A percentile compares a stretch with the other conserved stretches of the same genome.
Conservation (phyloP, 2,329 filamentous ascomycete species). For the Beauveria bassiana region DNA sequence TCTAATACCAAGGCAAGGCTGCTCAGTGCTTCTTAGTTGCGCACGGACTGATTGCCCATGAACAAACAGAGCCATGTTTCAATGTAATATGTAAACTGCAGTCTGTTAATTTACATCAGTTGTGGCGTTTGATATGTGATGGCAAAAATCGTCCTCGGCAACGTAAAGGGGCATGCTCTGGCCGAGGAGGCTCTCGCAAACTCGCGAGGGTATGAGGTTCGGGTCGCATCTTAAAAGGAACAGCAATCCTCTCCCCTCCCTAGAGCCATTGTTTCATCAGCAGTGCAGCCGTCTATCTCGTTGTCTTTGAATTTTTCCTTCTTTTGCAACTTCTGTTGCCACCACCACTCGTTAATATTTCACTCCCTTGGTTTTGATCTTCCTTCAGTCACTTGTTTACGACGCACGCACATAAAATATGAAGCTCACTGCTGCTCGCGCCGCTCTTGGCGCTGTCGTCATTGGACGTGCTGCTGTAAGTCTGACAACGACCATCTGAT, state of each 20-base stretch:
- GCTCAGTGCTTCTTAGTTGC: background rate
- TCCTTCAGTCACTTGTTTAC: background rate
- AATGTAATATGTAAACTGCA: background rate
- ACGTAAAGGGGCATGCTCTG: background rate
- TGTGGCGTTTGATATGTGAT: slow-evolving; percentile 4
- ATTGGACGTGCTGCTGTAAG: slow-evolving; percentile 6
- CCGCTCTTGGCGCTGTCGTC: background rate
- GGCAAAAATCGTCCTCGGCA: background rate
- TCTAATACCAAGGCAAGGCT: background rate
- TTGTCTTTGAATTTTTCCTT: slow-evolving; percentile 2
- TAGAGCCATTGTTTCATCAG: slow-evolving; percentile 3
- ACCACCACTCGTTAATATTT: background rate
- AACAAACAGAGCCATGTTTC: slow-evolving; percentile 5
- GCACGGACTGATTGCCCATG: slow-evolving; percentile 8
- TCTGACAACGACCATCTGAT: background rate
- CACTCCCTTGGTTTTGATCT: slow-evolving; percentile 5
- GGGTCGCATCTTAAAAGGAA: background rate
- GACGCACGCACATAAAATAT: background rate
- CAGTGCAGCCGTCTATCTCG: slow-evolving; percentile 1
- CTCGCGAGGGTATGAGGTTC: background rate
- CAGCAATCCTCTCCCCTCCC: background rate
- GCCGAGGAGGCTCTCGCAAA: background rate
- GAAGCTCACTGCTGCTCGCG: slow-evolving; percentile 6
- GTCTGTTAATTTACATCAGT: background rate
- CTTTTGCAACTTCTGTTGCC: background rate